Evolutionary conservation across 1,284 basidiomycete genomes (phyloP).

Genomic region (Tylopilus orsonianus): DNA sequence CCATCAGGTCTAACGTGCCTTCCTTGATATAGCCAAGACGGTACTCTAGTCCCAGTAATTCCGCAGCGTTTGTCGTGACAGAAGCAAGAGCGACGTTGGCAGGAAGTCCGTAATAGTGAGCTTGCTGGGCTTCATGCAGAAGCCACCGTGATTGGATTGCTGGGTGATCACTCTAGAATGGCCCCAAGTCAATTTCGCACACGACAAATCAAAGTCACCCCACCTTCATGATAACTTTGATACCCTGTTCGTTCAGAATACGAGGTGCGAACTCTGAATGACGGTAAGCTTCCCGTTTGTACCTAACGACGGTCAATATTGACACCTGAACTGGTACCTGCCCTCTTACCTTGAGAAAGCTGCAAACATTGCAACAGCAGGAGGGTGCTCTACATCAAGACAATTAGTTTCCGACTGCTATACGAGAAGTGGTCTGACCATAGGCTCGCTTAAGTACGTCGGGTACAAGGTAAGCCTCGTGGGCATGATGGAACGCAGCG

Average conservation of each 20-base stretch:
- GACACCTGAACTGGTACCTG: neutral
- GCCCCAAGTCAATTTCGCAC: neutral
- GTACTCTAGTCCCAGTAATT: conserved; percentile 62
- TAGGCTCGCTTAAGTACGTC: conserved; percentile 74
- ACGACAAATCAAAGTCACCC: neutral
- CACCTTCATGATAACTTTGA: conserved; percentile 49
- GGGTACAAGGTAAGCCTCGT: conserved; percentile 84
- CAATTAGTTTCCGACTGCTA: conserved; percentile 3
- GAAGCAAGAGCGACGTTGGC: conserved; percentile 49
- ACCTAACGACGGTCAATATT: conserved; percentile 34
- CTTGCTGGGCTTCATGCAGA: conserved; percentile 70
- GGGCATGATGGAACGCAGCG: conserved; percentile 85
- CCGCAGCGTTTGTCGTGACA: conserved; percentile 64
- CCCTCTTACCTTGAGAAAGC: conserved; percentile 50
- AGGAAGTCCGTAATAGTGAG: conserved; percentile 57
- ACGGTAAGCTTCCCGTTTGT: conserved; percentile 68
- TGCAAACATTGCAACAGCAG: conserved; percentile 80
- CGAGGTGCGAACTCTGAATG: conserved; percentile 38
- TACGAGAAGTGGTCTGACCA: conserved; percentile 45
- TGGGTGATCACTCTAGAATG: conserved; percentile 60
- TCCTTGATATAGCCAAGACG: conserved; percentile 60
- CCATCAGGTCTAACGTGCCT: conserved; percentile 34
- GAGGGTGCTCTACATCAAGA: conserved; percentile 47
- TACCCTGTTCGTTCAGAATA: conserved; percentile 26
- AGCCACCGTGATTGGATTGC: conserved; percentile 67